Evolutionary conservation across 257 asterid genomes (phyloP), one percentile per base, ranked within the genome.

Genomic region (Solanum infundibuliforme): DNA sequence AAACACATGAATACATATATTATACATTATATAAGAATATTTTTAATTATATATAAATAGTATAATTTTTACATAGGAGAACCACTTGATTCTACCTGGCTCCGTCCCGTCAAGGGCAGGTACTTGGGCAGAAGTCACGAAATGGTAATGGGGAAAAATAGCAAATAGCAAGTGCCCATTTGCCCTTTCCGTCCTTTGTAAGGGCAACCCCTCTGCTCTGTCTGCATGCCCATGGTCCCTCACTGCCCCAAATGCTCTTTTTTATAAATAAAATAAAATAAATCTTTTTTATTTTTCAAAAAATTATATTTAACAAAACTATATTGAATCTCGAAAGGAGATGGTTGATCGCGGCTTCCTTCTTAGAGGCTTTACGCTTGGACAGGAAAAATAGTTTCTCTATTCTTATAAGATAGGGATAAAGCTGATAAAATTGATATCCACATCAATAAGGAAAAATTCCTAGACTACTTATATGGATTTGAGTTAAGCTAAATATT

Each of bases 171-270:
- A 72, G 46, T 73, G 88, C n/a, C 39, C 58, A 27, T 58, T 86
- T 43, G 82, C 52, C 81, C 39, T 65, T 43, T 87, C 25, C 65
- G 10, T 72, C 75, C 38, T 87, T 87, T 82, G 84, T 87, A 69
- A 68, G 12, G 87, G 46, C 87, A 68, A 48, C 41, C 29, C 77
- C 41, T 29, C 68, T 81, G 68, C 85, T 9, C 68, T 46, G 68
- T 46, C 85, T 81, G 41, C 38, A 13, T 32, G 62, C 74, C 52
- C n/a, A 87, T 60, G 31, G 73, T 58, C 35, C 79, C 38, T 12
- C 3, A 6, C 35, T 18, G 23, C 11, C 9, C 36, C 8, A n/a
- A 27, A 8, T 14, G 34, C 20, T 75, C 2, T 38, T 9, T 9
- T 10, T 20, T 1, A 0, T 4, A 13, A 5, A 13, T 2, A 48